Conservation (phyloP, 2,329 filamentous ascomycete species). For the Thelonectria discophora region DNA sequence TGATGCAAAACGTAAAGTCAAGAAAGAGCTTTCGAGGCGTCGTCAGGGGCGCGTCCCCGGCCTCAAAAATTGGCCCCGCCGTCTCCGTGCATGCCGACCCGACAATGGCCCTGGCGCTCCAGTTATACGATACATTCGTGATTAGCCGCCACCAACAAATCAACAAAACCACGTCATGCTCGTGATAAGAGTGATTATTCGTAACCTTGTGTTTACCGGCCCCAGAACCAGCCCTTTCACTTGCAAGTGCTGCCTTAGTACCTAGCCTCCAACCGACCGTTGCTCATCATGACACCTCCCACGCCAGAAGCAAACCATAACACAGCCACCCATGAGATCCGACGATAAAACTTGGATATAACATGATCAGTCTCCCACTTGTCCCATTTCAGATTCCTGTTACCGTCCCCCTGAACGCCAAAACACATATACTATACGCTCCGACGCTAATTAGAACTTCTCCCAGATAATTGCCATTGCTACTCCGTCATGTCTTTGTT, state of each 20-base stretch:
- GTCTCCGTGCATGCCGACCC: constrained; percentile 34
- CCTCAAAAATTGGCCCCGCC: constrained; percentile 36
- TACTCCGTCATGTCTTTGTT: constrained; percentile 17
- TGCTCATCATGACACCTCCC: not conserved
- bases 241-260: not conserved
- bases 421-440: constrained; percentile 31
- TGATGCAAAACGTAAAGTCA: not conserved
- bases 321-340: not conserved
- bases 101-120: constrained; percentile 12
- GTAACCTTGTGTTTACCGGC: no score
- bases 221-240: not conserved
- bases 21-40: constrained; percentile 11
- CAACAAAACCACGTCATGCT: not conserved
- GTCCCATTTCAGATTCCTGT: not conserved
- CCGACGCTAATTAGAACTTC: constrained; percentile 40
- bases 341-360: constrained; percentile 9
- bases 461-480: constrained; percentile 31
- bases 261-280: not conserved
- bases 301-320: not conserved
- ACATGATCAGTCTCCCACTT: constrained; percentile 14
- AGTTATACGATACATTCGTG: not conserved
- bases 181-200: not conserved
- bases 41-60: constrained; percentile 27
- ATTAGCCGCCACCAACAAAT: not conserved
- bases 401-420: constrained; percentile 31